Percentiles rank a stretch among this genome's conserved stretches.
Conservation (phyloP, 1,284 basidiomycete species). For the Chalciporus sp. region DNA sequence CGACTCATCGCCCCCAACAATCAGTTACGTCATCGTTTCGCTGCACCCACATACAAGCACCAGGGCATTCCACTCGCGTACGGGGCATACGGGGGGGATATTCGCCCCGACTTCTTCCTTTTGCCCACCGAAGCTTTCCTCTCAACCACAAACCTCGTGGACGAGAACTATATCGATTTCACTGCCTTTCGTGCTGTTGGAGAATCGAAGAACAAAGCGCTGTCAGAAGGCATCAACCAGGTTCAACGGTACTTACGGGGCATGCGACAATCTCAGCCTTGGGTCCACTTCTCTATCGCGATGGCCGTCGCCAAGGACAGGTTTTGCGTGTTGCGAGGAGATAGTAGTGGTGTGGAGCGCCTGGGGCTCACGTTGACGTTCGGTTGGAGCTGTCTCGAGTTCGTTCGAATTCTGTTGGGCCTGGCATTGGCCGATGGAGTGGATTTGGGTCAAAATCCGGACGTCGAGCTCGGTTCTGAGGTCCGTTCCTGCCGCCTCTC, state of each 20-base stretch:
- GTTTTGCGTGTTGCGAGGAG: conserved; percentile 16
- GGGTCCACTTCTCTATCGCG: conserved; percentile 14
- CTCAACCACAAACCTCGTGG: conserved; percentile 5
- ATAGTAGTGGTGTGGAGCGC: conserved; percentile 15
- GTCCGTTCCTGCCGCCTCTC: neutral
- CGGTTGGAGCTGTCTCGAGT: conserved; percentile 18
- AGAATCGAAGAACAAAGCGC: conserved; percentile 9
- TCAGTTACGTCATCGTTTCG: conserved; percentile 15
- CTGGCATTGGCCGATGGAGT: conserved; percentile 9
- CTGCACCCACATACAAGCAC: conserved; percentile 3
- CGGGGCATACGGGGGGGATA: conserved; percentile 14
- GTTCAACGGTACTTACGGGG: conserved; percentile 14
- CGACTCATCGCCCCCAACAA: neutral
- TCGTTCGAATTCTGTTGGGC: conserved; percentile 16
- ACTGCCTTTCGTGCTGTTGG: conserved; percentile 7
- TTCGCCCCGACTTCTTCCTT: conserved; percentile 19
- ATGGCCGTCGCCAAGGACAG: conserved; percentile 9
- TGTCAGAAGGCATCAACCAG: conserved; percentile 2
- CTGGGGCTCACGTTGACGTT: conserved; percentile 6
- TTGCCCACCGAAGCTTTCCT: conserved; percentile 17
- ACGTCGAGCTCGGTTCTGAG: neutral
- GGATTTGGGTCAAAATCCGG: conserved; percentile 14
- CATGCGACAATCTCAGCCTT: conserved; percentile 15
- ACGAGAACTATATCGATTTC: conserved; percentile 12
- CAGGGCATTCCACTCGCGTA: conserved; percentile 16